Evolutionary conservation across 768 basidiomycete genomes (phyloP).

Genomic region (Boletus subcaerulescens): DNA sequence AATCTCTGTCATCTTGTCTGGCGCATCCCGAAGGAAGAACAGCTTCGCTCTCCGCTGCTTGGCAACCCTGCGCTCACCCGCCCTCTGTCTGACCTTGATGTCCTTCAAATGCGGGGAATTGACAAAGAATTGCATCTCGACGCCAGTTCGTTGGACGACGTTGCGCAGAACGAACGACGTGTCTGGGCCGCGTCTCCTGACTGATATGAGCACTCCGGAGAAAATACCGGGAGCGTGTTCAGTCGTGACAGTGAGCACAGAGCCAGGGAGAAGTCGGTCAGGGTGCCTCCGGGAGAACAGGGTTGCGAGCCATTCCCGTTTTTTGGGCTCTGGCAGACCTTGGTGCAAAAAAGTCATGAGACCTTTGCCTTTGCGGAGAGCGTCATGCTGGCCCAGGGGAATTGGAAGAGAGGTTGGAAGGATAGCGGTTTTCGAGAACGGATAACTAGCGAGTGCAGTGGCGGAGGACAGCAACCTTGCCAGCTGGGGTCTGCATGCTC

Average conservation of each 20-base stretch:
- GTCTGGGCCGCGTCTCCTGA: constrained; percentile 80
- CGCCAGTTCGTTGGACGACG: constrained; percentile 85
- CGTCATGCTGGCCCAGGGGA: constrained; percentile 35
- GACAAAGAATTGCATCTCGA: constrained; percentile 90
- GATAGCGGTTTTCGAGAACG: constrained; percentile 71
- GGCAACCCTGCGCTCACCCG: constrained; percentile 44
- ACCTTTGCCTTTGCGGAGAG: constrained; percentile 66
- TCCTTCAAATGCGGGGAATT: constrained; percentile 85
- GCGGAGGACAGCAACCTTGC: constrained; percentile 26
- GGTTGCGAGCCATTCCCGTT: constrained; percentile 61
- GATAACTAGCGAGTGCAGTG: constrained; percentile 40
- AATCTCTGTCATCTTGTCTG: constrained; percentile 81
- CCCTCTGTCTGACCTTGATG: constrained; percentile 72
- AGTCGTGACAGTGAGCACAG: constrained; percentile 78
- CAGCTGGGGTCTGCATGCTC: constrained; percentile 7
- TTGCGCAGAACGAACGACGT: constrained; percentile 90
- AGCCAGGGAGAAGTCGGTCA: constrained; percentile 71
- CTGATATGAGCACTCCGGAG: constrained; percentile 83
- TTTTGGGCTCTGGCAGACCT: constrained; percentile 63
- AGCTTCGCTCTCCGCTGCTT: constrained; percentile 74
- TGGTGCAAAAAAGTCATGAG: constrained; percentile 73
- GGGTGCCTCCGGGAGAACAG: constrained; percentile 73
- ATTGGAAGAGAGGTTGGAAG: constrained; percentile 45
- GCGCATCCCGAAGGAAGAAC: constrained; percentile 78
- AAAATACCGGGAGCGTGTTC: constrained; percentile 79